Evolutionary conservation across 495 filamentous ascomycete genomes (phyloP).

Genomic region (Jackrogersella minutella): DNA sequence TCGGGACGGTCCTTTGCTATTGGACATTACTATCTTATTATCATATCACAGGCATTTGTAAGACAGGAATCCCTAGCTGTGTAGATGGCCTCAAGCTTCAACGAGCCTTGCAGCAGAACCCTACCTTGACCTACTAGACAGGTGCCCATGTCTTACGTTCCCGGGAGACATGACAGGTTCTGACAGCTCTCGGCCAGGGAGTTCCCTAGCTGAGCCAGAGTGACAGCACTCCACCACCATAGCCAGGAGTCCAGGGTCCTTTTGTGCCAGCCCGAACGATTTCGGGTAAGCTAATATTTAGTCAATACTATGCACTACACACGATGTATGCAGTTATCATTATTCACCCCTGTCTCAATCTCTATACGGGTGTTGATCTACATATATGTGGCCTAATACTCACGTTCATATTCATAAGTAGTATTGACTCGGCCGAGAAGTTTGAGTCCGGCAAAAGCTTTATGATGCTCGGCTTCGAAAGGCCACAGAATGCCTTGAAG

Average conservation of each 20-base stretch:
- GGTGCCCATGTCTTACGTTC: background rate
- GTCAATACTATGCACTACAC: background rate
- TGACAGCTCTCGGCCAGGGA: constrained; percentile 22
- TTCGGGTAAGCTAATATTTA: constrained; percentile 15
- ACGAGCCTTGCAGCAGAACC: background rate
- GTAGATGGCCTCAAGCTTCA: background rate
- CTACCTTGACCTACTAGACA: background rate
- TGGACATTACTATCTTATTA: background rate
- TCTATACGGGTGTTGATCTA: background rate
- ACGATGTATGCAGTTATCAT: constrained; percentile 1
- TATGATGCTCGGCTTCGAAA: background rate
- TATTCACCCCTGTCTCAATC: background rate
- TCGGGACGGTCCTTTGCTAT: background rate
- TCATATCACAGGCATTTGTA: background rate
- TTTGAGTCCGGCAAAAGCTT: background rate
- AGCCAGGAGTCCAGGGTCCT: constrained; percentile 5
- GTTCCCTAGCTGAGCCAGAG: constrained; percentile 7
- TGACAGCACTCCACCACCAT: constrained; percentile 13
- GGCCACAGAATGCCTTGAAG: background rate
- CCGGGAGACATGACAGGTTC: constrained; percentile 3
- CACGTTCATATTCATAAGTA: background rate
- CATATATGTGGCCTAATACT: background rate
- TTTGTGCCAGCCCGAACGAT: constrained; percentile 8
- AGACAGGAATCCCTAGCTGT: background rate
- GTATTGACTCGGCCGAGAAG: constrained; percentile 2